Percentiles rank a stretch among this genome's conserved stretches.
phyloP scores from a whole-genome alignment of 768 basidiomycete genomes.

The Boletus reticuloceps region DNA sequence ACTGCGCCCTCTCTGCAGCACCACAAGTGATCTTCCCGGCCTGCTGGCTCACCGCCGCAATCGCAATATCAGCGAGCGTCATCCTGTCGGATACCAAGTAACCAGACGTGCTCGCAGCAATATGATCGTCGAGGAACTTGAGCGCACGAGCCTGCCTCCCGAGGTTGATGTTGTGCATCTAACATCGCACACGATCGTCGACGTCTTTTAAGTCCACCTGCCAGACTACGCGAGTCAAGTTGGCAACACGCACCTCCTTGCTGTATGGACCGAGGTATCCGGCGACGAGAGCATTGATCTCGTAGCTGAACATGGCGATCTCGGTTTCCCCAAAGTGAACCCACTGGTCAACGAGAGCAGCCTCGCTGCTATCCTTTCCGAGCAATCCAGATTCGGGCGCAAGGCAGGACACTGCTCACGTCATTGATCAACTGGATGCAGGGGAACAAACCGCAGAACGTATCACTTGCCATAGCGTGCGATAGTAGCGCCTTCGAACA shows the following conservation, averaged over 20 bases:
- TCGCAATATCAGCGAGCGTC: constrained; percentile 27
- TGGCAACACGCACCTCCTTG: constrained; percentile 15
- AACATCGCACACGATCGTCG: no score
- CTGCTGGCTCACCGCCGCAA: constrained; percentile 23
- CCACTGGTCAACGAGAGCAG: constrained; percentile 32
- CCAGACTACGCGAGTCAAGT: neutral
- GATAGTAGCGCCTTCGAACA: constrained; percentile 29
- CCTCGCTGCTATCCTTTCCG: constrained; percentile 20
- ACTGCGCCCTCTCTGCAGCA: constrained; percentile 23
- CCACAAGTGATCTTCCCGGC: constrained; percentile 26
- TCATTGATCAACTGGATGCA: neutral
- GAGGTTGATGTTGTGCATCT: constrained; percentile 19
- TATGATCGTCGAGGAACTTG: constrained; percentile 24
- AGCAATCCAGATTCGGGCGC: constrained; percentile 26
- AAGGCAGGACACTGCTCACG: constrained; percentile 20
- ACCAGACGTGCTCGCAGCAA: constrained; percentile 15
- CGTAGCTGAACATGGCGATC: constrained; percentile 22
- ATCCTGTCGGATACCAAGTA: constrained; percentile 23
- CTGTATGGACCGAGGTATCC: constrained; percentile 22
- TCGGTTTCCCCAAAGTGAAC: constrained; percentile 29
- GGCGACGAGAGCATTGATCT: constrained; percentile 13
- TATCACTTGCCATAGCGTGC: constrained; percentile 25
- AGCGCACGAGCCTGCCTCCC: constrained; percentile 22
- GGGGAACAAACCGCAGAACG: neutral
- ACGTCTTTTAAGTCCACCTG: no score